Conservation (phyloP, 257 asterid genomes). For the Ilex asprella region DNA sequence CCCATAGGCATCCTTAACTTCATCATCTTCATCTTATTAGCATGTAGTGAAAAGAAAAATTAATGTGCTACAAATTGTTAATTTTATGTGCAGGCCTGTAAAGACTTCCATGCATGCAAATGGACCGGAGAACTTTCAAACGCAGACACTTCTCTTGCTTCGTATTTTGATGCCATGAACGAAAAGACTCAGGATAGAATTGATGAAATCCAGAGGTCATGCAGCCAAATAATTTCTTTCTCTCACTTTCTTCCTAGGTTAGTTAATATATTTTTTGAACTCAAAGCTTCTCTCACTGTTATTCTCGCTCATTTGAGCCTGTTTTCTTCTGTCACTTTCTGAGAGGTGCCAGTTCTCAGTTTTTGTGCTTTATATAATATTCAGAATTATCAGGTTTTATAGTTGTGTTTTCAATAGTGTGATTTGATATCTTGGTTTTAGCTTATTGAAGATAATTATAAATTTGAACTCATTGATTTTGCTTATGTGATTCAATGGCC, state of each 20-base stretch:
- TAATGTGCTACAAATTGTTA: background rate
- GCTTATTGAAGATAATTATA: no score
- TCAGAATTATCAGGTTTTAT: no score
- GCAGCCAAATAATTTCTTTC: slow-evolving; percentile 59
- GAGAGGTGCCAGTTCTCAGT: no score
- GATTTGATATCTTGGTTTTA: no score
- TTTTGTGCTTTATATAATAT: no score
- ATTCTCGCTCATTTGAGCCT: background rate
- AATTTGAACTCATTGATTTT: no score
- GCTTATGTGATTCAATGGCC: no score
- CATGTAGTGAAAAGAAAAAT: no score
- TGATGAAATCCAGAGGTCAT: slow-evolving; percentile 46
- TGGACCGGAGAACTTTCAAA: slow-evolving; percentile 61
- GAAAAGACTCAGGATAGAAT: slow-evolving; percentile 38
- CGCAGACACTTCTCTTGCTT: slow-evolving; percentile 62
- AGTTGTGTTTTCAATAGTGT: no score
- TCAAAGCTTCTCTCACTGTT: background rate
- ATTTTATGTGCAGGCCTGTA: slow-evolving; percentile 59
- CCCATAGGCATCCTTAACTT: no score
- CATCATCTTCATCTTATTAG: no score
- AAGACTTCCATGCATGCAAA: slow-evolving; percentile 81
- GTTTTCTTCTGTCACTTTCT: no score
- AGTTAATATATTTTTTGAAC: slow-evolving; percentile 19
- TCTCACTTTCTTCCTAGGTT: slow-evolving; percentile 90
- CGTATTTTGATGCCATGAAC: slow-evolving; percentile 69